phyloP scores from a whole-genome alignment of 2,329 filamentous ascomycete species.

The Moelleriella libera region DNA sequence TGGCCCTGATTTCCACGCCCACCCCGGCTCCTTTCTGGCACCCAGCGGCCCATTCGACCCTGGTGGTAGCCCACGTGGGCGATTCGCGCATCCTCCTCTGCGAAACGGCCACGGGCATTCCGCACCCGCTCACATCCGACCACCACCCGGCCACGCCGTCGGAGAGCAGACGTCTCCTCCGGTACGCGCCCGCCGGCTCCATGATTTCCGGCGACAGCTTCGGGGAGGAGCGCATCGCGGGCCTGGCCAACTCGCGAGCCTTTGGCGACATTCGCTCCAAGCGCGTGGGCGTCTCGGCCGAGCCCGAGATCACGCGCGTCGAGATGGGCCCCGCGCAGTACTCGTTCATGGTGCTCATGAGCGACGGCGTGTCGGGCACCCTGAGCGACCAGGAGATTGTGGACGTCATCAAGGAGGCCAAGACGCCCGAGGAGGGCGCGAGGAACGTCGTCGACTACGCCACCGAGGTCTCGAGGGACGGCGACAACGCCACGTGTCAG shows the following conservation, averaged over 20 bases:
- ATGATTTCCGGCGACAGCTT: constrained; percentile 87
- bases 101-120: constrained; percentile 66
- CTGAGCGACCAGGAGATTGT: constrained; percentile 90
- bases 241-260: constrained; percentile 82
- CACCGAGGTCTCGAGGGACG: constrained; percentile 60
- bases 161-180: constrained; percentile 69
- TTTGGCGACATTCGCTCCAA: constrained; percentile 91
- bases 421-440: constrained; percentile 76
- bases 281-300: constrained; percentile 83
- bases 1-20: constrained; percentile 83
- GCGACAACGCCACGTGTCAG: constrained; percentile 56
- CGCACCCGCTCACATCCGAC: constrained; percentile 72
- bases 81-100: constrained; percentile 87
- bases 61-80: constrained; percentile 82
- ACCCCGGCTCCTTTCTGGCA: constrained; percentile 93
- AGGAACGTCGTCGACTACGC: constrained; percentile 72
- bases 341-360: constrained; percentile 76
- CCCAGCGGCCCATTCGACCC: constrained; percentile 67
- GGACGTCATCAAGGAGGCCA: constrained; percentile 86
- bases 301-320: constrained; percentile 72
- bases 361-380: constrained; percentile 77
- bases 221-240: constrained; percentile 88
- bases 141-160: constrained; percentile 83
- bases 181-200: constrained; percentile 60
- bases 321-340: constrained; percentile 76